Evolutionary conservation across 352 stramenopile species (phyloP).

Genomic region (Phytopythium ostracodes): DNA sequence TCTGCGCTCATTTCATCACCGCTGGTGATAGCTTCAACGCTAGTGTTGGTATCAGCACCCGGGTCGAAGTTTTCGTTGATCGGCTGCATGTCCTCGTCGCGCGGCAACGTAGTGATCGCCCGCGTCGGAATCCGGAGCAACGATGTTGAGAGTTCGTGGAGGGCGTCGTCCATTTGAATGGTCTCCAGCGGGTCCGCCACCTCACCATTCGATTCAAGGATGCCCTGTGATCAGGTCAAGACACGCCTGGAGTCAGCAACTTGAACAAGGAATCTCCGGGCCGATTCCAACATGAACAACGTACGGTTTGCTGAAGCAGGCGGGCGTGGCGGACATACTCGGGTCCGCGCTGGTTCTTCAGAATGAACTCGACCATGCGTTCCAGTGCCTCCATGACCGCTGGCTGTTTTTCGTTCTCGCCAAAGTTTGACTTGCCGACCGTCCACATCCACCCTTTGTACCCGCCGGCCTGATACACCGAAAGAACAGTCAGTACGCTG

Average conservation of each 20-base stretch:
- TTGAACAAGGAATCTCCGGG: background rate
- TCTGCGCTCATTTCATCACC: background rate
- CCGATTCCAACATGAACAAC: background rate
- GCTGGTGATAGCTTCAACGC: background rate
- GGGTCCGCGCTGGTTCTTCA: constrained; percentile 27
- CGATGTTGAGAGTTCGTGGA: constrained; percentile 64
- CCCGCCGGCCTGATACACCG: constrained; percentile 33
- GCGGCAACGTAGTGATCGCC: constrained; percentile 73
- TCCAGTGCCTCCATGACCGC: constrained; percentile 70
- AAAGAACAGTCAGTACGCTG: background rate
- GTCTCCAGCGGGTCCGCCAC: constrained; percentile 34
- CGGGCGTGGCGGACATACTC: constrained; percentile 27
- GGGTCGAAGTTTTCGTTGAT: constrained; percentile 34
- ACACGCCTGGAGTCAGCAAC: constrained; percentile 3
- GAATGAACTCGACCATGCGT: constrained; percentile 65
- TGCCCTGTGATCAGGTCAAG: constrained; percentile 21
- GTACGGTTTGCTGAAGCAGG: constrained; percentile 15
- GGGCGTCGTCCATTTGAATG: constrained; percentile 50
- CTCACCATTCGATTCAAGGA: constrained; percentile 39
- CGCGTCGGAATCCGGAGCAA: constrained; percentile 66
- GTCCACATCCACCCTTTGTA: constrained; percentile 87
- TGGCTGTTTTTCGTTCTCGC: constrained; percentile 79
- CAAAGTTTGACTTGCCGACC: constrained; percentile 65
- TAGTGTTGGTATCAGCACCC: constrained; percentile 6
- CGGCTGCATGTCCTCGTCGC: constrained; percentile 47